A percentile compares a stretch with the other conserved stretches of the same genome.
Evolutionary conservation across 352 stramenopile species (phyloP).

Genomic region (Phytophthora cactorum): DNA sequence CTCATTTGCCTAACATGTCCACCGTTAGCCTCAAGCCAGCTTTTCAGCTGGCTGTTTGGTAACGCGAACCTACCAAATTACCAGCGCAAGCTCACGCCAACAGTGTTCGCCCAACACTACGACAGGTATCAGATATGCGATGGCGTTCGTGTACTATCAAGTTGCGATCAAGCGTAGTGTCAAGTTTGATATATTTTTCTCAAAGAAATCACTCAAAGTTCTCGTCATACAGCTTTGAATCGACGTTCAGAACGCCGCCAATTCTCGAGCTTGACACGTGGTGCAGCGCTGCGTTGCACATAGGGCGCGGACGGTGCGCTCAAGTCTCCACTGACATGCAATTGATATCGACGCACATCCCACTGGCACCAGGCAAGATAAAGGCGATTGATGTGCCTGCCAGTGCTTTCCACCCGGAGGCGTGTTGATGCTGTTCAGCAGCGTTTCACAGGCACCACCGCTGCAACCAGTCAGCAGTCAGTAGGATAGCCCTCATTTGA

Average conservation of each 20-base stretch:
- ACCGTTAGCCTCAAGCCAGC: background rate
- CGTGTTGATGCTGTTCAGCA: conserved; percentile 20
- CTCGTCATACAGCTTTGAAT: background rate
- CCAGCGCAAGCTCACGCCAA: conserved; percentile 1
- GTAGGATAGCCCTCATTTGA: conserved; percentile 22
- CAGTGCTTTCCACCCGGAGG: conserved; percentile 11
- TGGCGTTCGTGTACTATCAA: conserved; percentile 9
- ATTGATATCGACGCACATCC: conserved; percentile 16
- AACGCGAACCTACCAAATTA: background rate
- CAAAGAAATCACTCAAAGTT: conserved; percentile 1
- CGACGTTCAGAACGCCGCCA: conserved; percentile 16
- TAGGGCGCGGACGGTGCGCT: conserved; percentile 13
- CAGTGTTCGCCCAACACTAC: background rate
- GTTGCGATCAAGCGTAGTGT: background rate
- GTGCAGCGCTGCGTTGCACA: conserved; percentile 15
- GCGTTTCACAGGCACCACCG: conserved; percentile 11
- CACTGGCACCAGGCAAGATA: conserved; percentile 26
- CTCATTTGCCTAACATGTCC: conserved; percentile 1
- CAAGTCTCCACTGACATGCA: conserved; percentile 8
- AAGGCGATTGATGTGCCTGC: conserved; percentile 28
- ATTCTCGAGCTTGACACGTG: conserved; percentile 17
- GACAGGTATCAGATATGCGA: conserved; percentile 6
- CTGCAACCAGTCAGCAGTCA: conserved; percentile 21
- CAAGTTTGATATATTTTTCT: background rate
- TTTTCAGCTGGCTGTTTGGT: conserved; percentile 3